Conservation (phyloP, 352 stramenopile genomes). For the Phytopythium oedochilum region DNA sequence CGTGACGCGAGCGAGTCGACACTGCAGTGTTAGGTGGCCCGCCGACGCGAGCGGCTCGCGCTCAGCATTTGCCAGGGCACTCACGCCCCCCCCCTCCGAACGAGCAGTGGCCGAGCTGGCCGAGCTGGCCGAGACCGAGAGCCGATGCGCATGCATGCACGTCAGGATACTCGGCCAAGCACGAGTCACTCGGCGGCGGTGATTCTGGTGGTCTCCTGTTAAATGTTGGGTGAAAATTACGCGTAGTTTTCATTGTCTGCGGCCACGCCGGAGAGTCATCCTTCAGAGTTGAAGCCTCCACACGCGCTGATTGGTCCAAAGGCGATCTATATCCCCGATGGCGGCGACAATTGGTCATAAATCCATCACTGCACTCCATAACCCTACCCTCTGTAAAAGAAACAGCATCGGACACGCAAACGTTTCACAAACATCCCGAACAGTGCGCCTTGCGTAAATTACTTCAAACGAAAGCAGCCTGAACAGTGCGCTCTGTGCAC, state of each 20-base stretch:
- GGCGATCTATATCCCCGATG: background rate
- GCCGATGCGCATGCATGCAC: background rate
- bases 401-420: constrained; percentile 7
- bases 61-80: too few species aligned
- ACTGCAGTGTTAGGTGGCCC: too few species aligned
- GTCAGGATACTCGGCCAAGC: too few species aligned
- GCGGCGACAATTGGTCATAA: background rate
- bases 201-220: constrained; percentile 27
- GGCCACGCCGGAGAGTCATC: constrained; percentile 8
- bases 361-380: background rate
- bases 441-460: background rate
- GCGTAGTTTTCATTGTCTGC: background rate
- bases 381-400: constrained; percentile 4
- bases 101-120: too few species aligned
- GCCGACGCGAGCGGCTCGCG: too few species aligned
- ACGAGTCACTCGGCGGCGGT: too few species aligned
- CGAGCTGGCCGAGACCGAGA: background rate
- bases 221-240: constrained; percentile 7
- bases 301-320: background rate
- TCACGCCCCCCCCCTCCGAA: too few species aligned
- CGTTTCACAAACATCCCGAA: background rate
- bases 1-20: background rate
- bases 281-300: constrained; percentile 1
- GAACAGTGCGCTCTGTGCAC: too few species aligned
- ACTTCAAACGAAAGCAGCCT: background rate